A percentile compares a stretch with the other conserved stretches of the same genome.
Conservation (phyloP, 257 asterid genomes). For the Solanum medicagineum region DNA sequence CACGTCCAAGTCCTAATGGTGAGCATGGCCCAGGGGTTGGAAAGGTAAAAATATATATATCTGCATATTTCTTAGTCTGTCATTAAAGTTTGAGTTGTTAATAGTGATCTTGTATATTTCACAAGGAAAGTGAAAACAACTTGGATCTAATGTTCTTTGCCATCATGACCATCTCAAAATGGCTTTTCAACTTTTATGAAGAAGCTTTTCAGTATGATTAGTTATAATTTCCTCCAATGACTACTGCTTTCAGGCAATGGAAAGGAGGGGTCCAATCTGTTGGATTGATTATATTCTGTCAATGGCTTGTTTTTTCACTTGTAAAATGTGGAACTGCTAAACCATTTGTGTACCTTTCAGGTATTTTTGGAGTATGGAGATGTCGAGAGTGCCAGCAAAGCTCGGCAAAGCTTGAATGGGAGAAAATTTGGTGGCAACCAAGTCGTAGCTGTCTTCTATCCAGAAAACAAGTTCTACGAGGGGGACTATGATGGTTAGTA, state of each 20-base stretch:
- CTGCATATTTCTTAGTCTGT: background rate
- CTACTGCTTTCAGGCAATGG: background rate
- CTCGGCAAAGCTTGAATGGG: constrained; percentile 71
- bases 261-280: background rate
- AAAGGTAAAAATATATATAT: constrained; percentile 41
- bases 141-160: background rate
- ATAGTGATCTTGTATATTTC: background rate
- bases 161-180: background rate
- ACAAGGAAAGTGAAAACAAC: background rate
- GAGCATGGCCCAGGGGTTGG: constrained; percentile 81
- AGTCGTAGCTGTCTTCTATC: constrained; percentile 78
- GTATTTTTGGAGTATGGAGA: constrained; percentile 79
- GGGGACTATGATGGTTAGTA: constrained; percentile 58
- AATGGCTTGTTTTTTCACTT: background rate
- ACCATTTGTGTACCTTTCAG: constrained; percentile 9
- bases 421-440: constrained; percentile 83
- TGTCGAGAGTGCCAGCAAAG: constrained; percentile 63
- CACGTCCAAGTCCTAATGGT: constrained; percentile 68
- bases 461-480: constrained; percentile 64
- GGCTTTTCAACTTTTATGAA: background rate
- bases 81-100: background rate
- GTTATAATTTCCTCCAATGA: background rate
- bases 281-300: background rate
- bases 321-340: background rate
- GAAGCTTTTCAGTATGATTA: background rate